Conservation (phyloP, 768 basidiomycete species). For the Mycena leptocephala region DNA sequence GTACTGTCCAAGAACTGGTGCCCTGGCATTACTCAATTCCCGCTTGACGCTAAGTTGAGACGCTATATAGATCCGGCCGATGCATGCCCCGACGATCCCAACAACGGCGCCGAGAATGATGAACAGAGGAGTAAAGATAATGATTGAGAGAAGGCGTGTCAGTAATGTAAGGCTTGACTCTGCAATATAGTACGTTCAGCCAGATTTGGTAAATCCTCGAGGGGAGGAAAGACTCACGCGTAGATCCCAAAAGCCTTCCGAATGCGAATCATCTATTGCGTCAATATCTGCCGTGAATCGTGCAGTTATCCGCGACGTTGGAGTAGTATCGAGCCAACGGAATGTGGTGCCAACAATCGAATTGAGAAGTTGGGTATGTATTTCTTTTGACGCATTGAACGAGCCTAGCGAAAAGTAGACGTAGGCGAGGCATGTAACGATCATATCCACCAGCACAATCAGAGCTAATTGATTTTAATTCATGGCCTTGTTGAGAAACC, state of each 20-base stretch:
- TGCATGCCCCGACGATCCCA: constrained; percentile 58
- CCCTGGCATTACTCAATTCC: constrained; percentile 60
- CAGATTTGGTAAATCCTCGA: background rate
- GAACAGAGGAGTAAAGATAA: constrained; percentile 60
- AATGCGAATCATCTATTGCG: constrained; percentile 64
- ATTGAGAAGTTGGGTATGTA: constrained; percentile 68
- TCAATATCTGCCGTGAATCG: constrained; percentile 80
- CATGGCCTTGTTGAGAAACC: background rate
- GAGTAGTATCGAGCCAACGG: constrained; percentile 68
- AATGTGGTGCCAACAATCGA: constrained; percentile 73
- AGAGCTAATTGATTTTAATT: constrained; percentile 32
- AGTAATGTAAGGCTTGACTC: background rate
- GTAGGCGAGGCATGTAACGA: constrained; percentile 52
- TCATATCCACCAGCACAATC: constrained; percentile 49
- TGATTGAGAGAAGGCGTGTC: constrained; percentile 49
- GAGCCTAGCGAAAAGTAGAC: constrained; percentile 63
- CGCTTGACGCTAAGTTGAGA: constrained; percentile 66
- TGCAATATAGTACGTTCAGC: background rate
- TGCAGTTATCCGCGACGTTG: constrained; percentile 70
- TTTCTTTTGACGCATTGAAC: constrained; percentile 67
- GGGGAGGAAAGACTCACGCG: constrained; percentile 47
- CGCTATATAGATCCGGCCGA: constrained; percentile 62
- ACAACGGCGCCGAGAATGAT: constrained; percentile 63
- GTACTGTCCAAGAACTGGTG: constrained; percentile 55
- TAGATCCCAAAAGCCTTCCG: constrained; percentile 41